Base-by-base conservation (phyloP, 495 filamentous ascomycete genomes). In the Letharia columbiana region DNA sequence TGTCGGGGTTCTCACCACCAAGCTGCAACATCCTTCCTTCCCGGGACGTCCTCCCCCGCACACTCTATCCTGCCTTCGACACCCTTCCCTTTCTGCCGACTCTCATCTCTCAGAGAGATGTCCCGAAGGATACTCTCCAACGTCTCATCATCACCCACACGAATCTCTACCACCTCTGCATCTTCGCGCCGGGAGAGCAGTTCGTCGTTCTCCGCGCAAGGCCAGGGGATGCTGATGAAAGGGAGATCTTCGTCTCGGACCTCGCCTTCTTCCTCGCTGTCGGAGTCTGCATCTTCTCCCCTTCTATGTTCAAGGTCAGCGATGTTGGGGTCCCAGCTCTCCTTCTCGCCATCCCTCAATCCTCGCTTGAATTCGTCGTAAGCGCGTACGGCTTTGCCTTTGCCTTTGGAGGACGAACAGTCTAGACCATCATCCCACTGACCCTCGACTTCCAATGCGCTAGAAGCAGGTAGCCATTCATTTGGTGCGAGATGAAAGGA, bases 361-460 rank as follows among this genome's bases (percentile, higher is more conserved):
- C 52, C 52, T 35, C 10, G 52, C 52, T 35, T 56, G 23, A 47
- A 58, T 17, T 44, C 23, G 33, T 65, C 63, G 4, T 58, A 65
- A 8, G 54, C 63, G 23, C 63, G 23, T 44, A 56, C 52, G 18
- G 41, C 41, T 45, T 37, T 65, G 17, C 11, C 42, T 17, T 65
- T 65, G 52, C 63, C 52, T 59, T 65, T 65, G 18, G 52, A 44
- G 58, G 50, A 47, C 12, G 63, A 59, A 9, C 39, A 65, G 40
- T 59, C 63, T 18, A 65, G 20, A 20, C 44, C 63, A 6, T 58
- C 52, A 37, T 56, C 63, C 35, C 52, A 12, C 18, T 20, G 45
- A 17, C 31, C 28, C n/a, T 59, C 54, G 41, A 44, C 12, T 7
- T 18, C 63, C 42, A 18, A 59, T 28, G 10, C 23, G 20, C 28